Percentiles rank a stretch among this genome's conserved stretches.
phyloP scores from a whole-genome alignment of 2,329 filamentous ascomycete genomes.

The Fusarium vanettenii region DNA sequence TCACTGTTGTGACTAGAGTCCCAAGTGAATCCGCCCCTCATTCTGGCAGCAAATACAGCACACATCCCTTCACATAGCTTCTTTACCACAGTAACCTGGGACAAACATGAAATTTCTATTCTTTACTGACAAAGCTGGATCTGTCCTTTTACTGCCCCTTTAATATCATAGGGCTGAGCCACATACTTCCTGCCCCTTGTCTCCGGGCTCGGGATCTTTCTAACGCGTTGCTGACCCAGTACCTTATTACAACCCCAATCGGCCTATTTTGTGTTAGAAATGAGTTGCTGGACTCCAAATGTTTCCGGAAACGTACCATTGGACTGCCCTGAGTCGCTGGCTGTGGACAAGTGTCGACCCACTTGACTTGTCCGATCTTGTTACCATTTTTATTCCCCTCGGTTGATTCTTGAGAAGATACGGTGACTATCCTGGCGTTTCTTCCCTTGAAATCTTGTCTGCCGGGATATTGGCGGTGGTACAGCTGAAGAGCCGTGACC shows the following conservation, averaged over 20 bases:
- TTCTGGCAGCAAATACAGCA: background rate
- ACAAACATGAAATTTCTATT: background rate
- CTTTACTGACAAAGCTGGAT: background rate
- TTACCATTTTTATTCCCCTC: background rate
- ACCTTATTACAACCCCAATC: background rate
- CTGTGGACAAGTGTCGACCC: background rate
- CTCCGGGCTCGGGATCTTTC: background rate
- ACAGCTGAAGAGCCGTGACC: background rate
- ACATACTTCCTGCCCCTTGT: background rate
- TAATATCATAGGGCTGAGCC: background rate
- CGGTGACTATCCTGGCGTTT: background rate
- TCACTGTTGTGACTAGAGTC: background rate
- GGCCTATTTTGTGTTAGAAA: background rate
- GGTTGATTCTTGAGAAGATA: background rate
- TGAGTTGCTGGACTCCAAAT: background rate
- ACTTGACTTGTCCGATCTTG: background rate
- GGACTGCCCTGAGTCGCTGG: background rate
- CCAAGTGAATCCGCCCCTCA: background rate
- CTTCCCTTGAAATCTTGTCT: background rate
- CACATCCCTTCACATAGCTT: too few relatives aligned
- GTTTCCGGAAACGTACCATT: background rate
- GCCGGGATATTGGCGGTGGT: background rate
- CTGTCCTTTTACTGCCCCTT: background rate
- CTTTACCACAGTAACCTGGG: background rate
- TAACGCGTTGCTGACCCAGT: background rate